Percentiles rank a stretch among this genome's conserved stretches.
These are phyloP conservation scores for Linnemannia zychae DNA, from an alignment of 192 early-diverging fungal genomes.

Conservation along the genomic window DNA sequence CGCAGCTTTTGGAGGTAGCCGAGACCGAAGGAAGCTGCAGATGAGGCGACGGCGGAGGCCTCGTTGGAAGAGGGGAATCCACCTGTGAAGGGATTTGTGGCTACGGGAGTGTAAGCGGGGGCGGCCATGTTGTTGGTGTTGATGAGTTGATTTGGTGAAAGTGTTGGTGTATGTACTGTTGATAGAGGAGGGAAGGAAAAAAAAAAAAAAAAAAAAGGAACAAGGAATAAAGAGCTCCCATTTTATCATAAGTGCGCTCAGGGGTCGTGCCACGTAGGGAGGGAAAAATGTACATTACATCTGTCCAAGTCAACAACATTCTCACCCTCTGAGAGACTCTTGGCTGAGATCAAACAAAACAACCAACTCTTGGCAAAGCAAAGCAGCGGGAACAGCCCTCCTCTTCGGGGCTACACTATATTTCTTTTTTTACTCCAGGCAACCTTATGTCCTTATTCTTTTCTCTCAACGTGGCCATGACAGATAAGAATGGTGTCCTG, in stretches of 20 bases:
- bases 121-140: slow-evolving; percentile 24
- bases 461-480: too few relatives aligned
- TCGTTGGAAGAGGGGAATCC: slow-evolving; percentile 44
- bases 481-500: too few relatives aligned
- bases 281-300: too few relatives aligned
- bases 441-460: too few relatives aligned
- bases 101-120: slow-evolving; percentile 43
- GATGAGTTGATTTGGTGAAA: neutral
- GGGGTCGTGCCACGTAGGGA: neutral
- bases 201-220: neutral
- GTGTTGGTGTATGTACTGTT: neutral
- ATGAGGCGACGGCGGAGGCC: slow-evolving; percentile 30
- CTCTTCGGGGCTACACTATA: neutral
- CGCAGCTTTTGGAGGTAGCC: slow-evolving; percentile 62
- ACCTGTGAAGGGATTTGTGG: slow-evolving; percentile 48
- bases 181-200: neutral
- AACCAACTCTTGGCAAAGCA: neutral
- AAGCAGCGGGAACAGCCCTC: neutral
- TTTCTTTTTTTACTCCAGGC: neutral
- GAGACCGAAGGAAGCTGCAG: slow-evolving; percentile 48
- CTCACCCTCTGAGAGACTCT: neutral
- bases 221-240: too few relatives aligned
- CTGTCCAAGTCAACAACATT: too few relatives aligned
- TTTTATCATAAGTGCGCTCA: neutral
- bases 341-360: neutral